Conservation (phyloP, 2,329 filamentous ascomycete genomes). For the Lecanicillium sp. region DNA sequence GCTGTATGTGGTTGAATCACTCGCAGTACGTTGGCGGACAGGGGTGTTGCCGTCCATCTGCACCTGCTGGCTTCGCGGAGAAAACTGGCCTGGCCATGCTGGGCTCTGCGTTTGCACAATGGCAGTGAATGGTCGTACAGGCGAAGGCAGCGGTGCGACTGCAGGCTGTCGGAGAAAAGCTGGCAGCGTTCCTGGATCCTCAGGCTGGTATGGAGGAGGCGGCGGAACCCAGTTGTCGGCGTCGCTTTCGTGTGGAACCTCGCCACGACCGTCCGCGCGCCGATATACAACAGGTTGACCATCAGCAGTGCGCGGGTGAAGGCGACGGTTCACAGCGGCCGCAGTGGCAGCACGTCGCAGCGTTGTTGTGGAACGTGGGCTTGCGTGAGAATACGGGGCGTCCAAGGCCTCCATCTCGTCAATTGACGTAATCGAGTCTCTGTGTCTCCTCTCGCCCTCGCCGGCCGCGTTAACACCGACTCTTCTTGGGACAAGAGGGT, state of each 20-base stretch:
- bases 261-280: conserved; percentile 61
- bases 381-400: conserved; percentile 66
- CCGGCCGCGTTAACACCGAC: conserved; percentile 29
- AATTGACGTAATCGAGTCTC: conserved; percentile 39
- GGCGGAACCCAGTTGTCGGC: conserved; percentile 86
- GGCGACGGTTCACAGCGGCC: conserved; percentile 65
- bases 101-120: conserved; percentile 4
- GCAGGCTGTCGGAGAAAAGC: conserved; percentile 48
- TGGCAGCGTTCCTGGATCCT: conserved; percentile 52
- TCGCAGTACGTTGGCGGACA: conserved; percentile 29
- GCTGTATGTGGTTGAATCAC: conserved; percentile 28
- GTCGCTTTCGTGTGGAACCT: conserved; percentile 79
- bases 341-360: conserved; percentile 69
- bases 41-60: conserved; percentile 11
- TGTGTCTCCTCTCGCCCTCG: conserved; percentile 29
- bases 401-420: conserved; percentile 60
- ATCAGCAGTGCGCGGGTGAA: conserved; percentile 53
- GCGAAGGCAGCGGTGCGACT: conserved; percentile 31
- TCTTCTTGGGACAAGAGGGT: conserved; percentile 47
- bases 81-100: conserved; percentile 13
- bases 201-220: conserved; percentile 70
- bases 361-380: conserved; percentile 63
- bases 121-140: conserved; percentile 18
- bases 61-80: neutral
- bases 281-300: conserved; percentile 55